A percentile compares a stretch with the other conserved stretches of the same genome.
Evolutionary conservation across 2,329 filamentous ascomycete genomes (phyloP).

Genomic region (Raffaelea ambrosiae): DNA sequence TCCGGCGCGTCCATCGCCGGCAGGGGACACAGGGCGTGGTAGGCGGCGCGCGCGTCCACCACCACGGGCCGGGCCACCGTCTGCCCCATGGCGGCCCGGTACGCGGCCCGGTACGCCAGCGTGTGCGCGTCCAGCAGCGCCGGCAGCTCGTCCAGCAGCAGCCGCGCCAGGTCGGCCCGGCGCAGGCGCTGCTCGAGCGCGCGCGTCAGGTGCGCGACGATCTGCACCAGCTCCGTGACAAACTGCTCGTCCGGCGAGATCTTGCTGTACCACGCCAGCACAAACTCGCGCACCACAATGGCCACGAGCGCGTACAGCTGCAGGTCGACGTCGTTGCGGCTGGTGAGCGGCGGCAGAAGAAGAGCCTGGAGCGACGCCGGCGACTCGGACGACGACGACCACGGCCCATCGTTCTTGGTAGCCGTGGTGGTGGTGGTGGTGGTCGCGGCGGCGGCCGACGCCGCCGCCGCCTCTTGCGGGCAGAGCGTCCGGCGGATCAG

Average conservation of each 20-base stretch:
- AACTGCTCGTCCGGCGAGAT: conserved; percentile 88
- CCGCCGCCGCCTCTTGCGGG: conserved; percentile 48
- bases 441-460: background rate
- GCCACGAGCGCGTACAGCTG: conserved; percentile 90
- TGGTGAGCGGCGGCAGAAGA: conserved; percentile 77
- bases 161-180: conserved; percentile 70
- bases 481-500: conserved; percentile 81
- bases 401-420: too few relatives aligned
- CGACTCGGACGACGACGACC: conserved; percentile 6
- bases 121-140: conserved; percentile 74
- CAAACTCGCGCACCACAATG: conserved; percentile 81
- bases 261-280: conserved; percentile 86
- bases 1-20: conserved; percentile 57
- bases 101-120: conserved; percentile 26
- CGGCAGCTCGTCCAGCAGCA: conserved; percentile 83
- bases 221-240: conserved; percentile 76
- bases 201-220: conserved; percentile 86
- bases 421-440: background rate
- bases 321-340: conserved; percentile 86
- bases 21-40: conserved; percentile 76
- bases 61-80: background rate
- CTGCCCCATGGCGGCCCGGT: background rate
- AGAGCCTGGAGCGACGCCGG: conserved; percentile 63
- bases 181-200: conserved; percentile 79
- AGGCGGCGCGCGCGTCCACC: conserved; percentile 42